A percentile compares a stretch with the other conserved stretches of the same genome.
Conservation (phyloP, 2,329 filamentous ascomycete genomes). For the Fusarium citri region DNA sequence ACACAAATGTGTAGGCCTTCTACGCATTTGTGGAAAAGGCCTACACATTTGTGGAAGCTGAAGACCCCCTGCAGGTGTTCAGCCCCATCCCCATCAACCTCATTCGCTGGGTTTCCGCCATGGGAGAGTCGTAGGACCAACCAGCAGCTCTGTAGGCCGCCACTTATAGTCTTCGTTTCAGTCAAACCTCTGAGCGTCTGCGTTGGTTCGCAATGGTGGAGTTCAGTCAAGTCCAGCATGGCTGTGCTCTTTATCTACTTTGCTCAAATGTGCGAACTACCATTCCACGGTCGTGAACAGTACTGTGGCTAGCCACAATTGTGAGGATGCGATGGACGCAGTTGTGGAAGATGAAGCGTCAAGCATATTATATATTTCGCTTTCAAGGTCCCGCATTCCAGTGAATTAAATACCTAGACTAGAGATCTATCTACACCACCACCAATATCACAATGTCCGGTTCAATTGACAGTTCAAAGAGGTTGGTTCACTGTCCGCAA, state of each 20-base stretch:
- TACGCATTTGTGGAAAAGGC: neutral
- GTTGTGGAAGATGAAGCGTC: neutral
- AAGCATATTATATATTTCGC: neutral
- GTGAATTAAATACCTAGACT: too few relatives aligned
- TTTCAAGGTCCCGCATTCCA: neutral
- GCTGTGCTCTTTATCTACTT: neutral
- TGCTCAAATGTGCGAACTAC: neutral
- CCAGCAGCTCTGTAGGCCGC: neutral
- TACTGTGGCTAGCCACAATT: neutral
- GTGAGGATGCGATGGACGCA: neutral
- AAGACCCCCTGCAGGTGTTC: neutral
- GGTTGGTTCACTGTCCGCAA: neutral
- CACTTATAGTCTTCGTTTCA: neutral
- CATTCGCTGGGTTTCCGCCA: neutral
- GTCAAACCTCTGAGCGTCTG: conserved; percentile 1
- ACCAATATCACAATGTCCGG: neutral
- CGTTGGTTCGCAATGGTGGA: neutral
- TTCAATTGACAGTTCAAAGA: neutral
- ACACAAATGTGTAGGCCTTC: neutral
- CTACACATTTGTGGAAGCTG: neutral
- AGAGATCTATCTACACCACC: neutral
- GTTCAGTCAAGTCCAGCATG: neutral
- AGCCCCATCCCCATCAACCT: neutral
- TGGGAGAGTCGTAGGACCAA: neutral
- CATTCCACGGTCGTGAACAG: neutral